phyloP scores from a whole-genome alignment of 805 yeast genomes.

The Myxozyma geophila region DNA sequence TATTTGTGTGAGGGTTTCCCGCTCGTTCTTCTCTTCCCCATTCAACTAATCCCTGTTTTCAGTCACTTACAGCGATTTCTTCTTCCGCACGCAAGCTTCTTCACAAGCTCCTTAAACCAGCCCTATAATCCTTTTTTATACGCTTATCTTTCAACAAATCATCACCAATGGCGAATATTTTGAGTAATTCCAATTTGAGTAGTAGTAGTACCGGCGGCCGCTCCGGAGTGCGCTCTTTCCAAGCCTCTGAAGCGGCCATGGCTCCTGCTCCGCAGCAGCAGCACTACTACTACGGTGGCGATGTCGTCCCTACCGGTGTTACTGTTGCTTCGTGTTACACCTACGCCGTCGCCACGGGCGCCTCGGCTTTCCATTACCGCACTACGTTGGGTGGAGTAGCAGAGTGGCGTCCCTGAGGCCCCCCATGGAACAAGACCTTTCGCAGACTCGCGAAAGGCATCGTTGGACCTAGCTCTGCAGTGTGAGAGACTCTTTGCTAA shows the following conservation, averaged over 20 bases:
- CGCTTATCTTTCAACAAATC: not conserved
- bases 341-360: slow-evolving; percentile 33
- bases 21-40: not conserved
- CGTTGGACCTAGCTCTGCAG: slow-evolving; percentile 40
- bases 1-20: not conserved
- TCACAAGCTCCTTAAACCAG: not conserved
- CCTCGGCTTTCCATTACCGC: slow-evolving; percentile 38
- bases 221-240: slow-evolving; percentile 13
- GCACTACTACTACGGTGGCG: slow-evolving; percentile 23
- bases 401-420: slow-evolving; percentile 43
- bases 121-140: not conserved
- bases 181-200: slow-evolving; percentile 33
- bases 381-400: slow-evolving; percentile 40
- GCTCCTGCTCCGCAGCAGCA: slow-evolving; percentile 6
- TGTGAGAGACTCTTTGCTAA: slow-evolving; percentile 41
- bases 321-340: slow-evolving; percentile 39
- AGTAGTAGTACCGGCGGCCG: slow-evolving; percentile 31
- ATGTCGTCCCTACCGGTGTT: slow-evolving; percentile 21
- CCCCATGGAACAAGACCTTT: slow-evolving; percentile 39
- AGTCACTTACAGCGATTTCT: too few relatives aligned
- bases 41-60: too few relatives aligned
- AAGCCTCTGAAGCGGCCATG: slow-evolving; percentile 9
- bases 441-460: slow-evolving; percentile 39
- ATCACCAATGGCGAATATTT: slow-evolving; percentile 36
- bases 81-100: not conserved